These are phyloP conservation scores for Letharia columbiana DNA, from an alignment of 495 filamentous ascomycete genomes.

Conservation along the genomic window DNA sequence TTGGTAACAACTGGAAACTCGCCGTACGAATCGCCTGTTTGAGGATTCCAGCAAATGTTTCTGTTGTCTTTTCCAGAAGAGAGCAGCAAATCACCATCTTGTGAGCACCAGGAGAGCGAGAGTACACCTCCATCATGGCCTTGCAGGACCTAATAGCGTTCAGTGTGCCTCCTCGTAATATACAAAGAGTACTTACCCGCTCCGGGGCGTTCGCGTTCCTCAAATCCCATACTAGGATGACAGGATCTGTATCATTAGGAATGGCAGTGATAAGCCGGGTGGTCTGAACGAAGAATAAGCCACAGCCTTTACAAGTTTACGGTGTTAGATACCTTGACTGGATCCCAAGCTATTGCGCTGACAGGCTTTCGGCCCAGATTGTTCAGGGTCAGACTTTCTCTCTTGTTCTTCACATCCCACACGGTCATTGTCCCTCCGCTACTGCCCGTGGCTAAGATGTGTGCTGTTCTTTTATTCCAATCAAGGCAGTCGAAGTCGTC, in stretches of 20 bases:
- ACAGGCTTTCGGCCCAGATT: conserved; percentile 87
- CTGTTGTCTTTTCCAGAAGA: conserved; percentile 96
- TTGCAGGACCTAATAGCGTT: conserved; percentile 50
- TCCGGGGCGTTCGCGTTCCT: conserved; percentile 94
- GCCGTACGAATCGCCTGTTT: conserved; percentile 74
- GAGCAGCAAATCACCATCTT: conserved; percentile 82
- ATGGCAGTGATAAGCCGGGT: conserved; percentile 90
- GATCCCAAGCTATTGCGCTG: conserved; percentile 95
- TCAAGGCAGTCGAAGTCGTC: conserved; percentile 93
- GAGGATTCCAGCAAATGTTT: conserved; percentile 92
- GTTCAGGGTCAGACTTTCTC: conserved; percentile 89
- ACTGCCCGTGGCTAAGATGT: conserved; percentile 92
- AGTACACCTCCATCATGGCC: conserved; percentile 90
- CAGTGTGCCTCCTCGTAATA: background rate
- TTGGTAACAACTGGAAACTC: conserved; percentile 97
- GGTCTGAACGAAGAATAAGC: conserved; percentile 36
- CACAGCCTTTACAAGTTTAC: background rate
- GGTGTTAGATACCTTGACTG: conserved; percentile 52
- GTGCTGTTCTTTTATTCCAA: conserved; percentile 96
- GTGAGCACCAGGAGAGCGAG: conserved; percentile 90
- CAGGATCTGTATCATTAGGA: conserved; percentile 80
- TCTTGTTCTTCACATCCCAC: conserved; percentile 97
- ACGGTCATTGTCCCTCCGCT: conserved; percentile 94
- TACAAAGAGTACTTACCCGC: conserved; percentile 38
- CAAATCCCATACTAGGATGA: conserved; percentile 90